These are phyloP conservation scores for Rhizopus delemar DNA, from an alignment of 371 early-diverging fungal species.

Conservation along the genomic window DNA sequence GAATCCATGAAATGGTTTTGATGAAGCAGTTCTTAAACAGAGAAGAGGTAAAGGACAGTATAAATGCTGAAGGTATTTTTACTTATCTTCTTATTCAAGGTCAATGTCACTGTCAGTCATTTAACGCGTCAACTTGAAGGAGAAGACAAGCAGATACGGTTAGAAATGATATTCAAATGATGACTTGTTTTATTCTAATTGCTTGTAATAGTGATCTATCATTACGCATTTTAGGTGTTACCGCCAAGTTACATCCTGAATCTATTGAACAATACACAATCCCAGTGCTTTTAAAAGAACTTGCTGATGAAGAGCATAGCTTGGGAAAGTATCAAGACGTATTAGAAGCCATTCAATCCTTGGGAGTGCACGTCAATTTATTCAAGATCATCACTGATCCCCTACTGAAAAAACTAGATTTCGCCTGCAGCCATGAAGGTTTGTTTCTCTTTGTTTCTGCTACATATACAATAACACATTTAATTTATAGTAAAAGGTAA, in stretches of 20 bases:
- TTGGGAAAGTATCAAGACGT: slow-evolving; percentile 7
- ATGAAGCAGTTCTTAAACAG: slow-evolving; percentile 61
- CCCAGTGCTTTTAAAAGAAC: slow-evolving; percentile 15
- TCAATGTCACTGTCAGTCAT: slow-evolving; percentile 23
- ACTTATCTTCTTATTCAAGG: slow-evolving; percentile 7
- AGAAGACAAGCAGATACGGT: slow-evolving; percentile 15
- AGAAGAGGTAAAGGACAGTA: slow-evolving; percentile 41
- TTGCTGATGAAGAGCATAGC: slow-evolving; percentile 4
- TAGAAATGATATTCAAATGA: not conserved
- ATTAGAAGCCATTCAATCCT: slow-evolving; percentile 12
- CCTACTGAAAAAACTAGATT: slow-evolving; percentile 19
- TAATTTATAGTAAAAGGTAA: slow-evolving; percentile 2
- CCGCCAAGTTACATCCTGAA: slow-evolving; percentile 21
- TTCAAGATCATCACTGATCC: slow-evolving; percentile 23
- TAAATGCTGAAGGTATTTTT: not conserved
- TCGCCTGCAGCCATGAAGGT: slow-evolving; percentile 14
- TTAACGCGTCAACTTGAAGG: slow-evolving; percentile 24
- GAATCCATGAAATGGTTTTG: slow-evolving; percentile 62
- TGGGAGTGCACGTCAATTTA: slow-evolving; percentile 13
- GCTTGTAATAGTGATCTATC: not conserved
- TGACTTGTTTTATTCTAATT: not conserved
- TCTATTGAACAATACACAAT: slow-evolving; percentile 20
- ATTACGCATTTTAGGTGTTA: slow-evolving; percentile 19
- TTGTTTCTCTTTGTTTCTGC: not conserved
- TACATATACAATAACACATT: not conserved